Evolutionary conservation across 148 eudicot species (phyloP).

Genomic region (Nepenthes gracilis): DNA sequence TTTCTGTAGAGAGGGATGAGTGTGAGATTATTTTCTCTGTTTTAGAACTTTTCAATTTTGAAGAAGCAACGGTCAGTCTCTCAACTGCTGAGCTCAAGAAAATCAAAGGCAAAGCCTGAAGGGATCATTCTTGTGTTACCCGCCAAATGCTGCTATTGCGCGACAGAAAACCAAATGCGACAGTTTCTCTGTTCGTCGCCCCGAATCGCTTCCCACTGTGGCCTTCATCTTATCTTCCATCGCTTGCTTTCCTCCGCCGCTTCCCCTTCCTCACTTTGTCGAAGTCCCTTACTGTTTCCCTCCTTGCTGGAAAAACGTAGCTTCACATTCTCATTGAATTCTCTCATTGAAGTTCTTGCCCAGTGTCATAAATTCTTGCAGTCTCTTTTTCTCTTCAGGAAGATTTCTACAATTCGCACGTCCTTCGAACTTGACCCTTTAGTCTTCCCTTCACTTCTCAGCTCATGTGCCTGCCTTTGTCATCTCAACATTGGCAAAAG

Average conservation of each 20-base stretch:
- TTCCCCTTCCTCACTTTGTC: neutral
- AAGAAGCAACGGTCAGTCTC: no score
- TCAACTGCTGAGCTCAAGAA: no score
- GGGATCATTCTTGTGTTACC: no score
- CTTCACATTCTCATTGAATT: neutral
- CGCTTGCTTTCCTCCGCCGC: neutral
- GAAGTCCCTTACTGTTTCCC: neutral
- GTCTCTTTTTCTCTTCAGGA: conserved; percentile 23
- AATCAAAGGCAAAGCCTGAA: no score
- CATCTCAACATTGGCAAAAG: conserved; percentile 7
- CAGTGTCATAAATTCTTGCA: conserved; percentile 18
- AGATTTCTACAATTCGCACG: neutral
- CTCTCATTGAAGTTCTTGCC: conserved; percentile 12
- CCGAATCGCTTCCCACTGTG: neutral
- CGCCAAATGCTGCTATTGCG: no score
- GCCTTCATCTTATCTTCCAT: neutral
- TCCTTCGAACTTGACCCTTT: conserved; percentile 5
- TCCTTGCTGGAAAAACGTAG: neutral
- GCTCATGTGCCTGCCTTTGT: conserved; percentile 17
- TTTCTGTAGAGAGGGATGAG: no score
- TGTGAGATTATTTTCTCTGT: no score
- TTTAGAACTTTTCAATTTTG: no score
- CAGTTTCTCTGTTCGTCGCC: neutral
- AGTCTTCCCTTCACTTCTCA: conserved; percentile 14
- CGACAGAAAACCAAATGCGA: no score